These are phyloP conservation scores for Moringa oleifera DNA, from an alignment of 345 rosid genomes.

Conservation along the genomic window DNA sequence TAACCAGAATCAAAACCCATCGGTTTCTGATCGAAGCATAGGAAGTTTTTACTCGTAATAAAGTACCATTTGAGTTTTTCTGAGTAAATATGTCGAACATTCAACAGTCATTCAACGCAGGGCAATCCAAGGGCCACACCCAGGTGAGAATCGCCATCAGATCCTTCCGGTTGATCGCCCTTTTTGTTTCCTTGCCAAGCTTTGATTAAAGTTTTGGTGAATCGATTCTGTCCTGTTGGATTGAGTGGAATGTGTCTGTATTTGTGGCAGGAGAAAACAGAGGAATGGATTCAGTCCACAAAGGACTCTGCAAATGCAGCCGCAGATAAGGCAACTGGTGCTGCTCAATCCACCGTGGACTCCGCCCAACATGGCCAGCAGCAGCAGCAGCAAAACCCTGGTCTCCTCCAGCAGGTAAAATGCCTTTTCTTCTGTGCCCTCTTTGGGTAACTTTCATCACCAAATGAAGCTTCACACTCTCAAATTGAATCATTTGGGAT, in stretches of 20 bases:
- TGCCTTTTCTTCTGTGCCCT: neutral
- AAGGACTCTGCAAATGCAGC: constrained; percentile 20
- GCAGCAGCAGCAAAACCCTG: constrained; percentile 9
- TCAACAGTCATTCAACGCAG: neutral
- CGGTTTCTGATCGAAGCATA: no score
- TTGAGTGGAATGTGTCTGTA: no score
- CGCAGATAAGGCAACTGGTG: constrained; percentile 14
- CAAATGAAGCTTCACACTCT: no score
- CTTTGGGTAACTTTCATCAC: no score
- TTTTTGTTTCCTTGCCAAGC: no score
- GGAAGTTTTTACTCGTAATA: no score
- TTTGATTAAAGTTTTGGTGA: no score
- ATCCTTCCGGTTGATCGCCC: no score
- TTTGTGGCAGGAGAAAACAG: neutral
- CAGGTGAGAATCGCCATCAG: no score
- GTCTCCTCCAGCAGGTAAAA: constrained; percentile 10
- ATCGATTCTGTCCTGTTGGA: no score
- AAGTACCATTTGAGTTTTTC: neutral
- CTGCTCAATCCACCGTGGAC: constrained; percentile 19
- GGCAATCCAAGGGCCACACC: neutral
- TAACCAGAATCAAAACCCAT: neutral
- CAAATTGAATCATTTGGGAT: no score
- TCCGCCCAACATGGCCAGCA: constrained; percentile 15
- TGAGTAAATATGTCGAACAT: constrained; percentile 8
- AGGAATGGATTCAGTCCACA: constrained; percentile 2